Percentiles rank a stretch among this genome's conserved stretches.
phyloP scores from a whole-genome alignment of 371 early-diverging fungal species.

The Rhizopus microsporus region DNA sequence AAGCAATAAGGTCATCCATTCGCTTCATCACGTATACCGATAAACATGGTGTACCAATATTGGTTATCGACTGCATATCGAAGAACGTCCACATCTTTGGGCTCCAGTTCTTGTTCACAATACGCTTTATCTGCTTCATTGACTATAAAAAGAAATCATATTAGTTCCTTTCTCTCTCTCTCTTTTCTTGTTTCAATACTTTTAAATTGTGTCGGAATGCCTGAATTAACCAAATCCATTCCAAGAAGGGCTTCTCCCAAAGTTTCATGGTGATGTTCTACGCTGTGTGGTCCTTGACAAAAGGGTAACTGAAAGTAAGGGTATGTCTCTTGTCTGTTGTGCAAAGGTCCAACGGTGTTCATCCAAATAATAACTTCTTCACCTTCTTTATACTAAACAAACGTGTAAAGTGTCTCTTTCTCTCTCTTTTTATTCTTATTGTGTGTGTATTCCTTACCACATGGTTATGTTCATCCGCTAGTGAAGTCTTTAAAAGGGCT shows the following conservation, averaged over 20 bases:
- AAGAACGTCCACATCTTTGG: constrained; percentile 56
- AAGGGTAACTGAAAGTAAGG: constrained; percentile 77
- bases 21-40: constrained; percentile 41
- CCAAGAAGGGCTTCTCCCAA: constrained; percentile 83
- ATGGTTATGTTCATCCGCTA: constrained; percentile 53
- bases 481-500: neutral
- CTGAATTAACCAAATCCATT: constrained; percentile 73
- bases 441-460: constrained; percentile 27
- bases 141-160: constrained; percentile 15
- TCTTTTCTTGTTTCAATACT: constrained; percentile 22
- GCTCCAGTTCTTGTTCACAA: constrained; percentile 46
- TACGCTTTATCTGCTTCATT: constrained; percentile 31
- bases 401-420: neutral
- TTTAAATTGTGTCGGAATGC: constrained; percentile 66
- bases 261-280: constrained; percentile 76
- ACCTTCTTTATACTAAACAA: constrained; percentile 49
- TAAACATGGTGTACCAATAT: constrained; percentile 76
- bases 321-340: constrained; percentile 79
- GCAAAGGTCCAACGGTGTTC: constrained; percentile 74
- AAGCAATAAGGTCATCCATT: neutral
- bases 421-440: neutral
- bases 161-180: neutral
- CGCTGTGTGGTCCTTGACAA: constrained; percentile 61
- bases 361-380: constrained; percentile 71
- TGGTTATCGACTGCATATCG: constrained; percentile 63